A percentile compares a stretch with the other conserved stretches of the same genome.
phyloP scores from a whole-genome alignment of 495 filamentous ascomycete genomes.

The Cenococcum geophilum region DNA sequence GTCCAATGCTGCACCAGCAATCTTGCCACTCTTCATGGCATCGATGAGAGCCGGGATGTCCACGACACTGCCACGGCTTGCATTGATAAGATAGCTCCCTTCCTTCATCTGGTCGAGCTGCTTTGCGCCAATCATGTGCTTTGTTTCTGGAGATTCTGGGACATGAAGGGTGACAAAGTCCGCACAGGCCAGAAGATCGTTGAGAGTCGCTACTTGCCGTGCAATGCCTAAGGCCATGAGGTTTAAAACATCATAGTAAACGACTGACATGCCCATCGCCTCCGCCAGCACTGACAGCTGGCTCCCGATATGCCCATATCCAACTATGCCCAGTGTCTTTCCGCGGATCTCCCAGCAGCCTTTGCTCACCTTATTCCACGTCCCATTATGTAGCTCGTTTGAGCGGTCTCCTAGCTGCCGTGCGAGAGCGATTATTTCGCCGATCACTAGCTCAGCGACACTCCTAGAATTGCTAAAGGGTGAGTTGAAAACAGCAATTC shows the following conservation, averaged over 20 bases:
- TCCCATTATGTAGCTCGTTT: conserved; percentile 88
- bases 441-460: conserved; percentile 93
- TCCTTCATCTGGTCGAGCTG: conserved; percentile 85
- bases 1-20: conserved; percentile 91
- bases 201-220: conserved; percentile 70
- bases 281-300: conserved; percentile 95
- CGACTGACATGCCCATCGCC: conserved; percentile 93
- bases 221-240: conserved; percentile 89
- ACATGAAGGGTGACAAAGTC: conserved; percentile 96
- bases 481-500: conserved; percentile 98
- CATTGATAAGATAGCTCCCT: conserved; percentile 93
- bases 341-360: conserved; percentile 98
- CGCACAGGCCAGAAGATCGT: conserved; percentile 65
- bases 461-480: conserved; percentile 96
- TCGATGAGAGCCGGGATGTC: conserved; percentile 90
- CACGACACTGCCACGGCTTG: conserved; percentile 85
- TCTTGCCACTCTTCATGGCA: conserved; percentile 77
- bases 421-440: conserved; percentile 84
- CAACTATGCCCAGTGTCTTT: conserved; percentile 94
- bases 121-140: conserved; percentile 71
- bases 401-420: conserved; percentile 90
- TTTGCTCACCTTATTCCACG: conserved; percentile 95
- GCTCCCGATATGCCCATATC: conserved; percentile 96
- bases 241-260: conserved; percentile 90
- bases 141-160: conserved; percentile 85